phyloP scores from a whole-genome alignment of 78 protist genomes.

The Polysphondylium violaceum region DNA sequence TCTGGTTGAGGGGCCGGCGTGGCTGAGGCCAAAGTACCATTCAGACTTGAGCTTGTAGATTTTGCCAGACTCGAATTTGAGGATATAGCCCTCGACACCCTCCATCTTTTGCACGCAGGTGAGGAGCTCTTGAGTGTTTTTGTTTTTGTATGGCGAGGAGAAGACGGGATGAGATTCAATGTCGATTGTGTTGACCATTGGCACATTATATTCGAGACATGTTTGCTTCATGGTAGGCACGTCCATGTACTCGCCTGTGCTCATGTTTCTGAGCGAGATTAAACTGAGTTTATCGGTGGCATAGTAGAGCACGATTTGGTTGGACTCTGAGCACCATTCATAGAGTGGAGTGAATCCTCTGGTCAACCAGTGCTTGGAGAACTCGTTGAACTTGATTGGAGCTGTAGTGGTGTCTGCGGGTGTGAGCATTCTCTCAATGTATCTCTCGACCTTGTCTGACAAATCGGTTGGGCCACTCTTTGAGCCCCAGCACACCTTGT shows the following conservation, averaged over 20 bases:
- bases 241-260: conserved; percentile 44
- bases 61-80: conserved; percentile 22
- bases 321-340: conserved; percentile 42
- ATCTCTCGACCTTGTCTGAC: conserved; percentile 17
- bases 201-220: background rate
- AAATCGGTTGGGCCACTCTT: conserved; percentile 59
- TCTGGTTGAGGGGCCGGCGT: background rate
- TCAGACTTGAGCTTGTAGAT: conserved; percentile 44
- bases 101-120: background rate
- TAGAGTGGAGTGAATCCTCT: conserved; percentile 50
- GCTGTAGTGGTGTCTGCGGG: background rate
- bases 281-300: conserved; percentile 14
- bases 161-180: background rate
- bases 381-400: conserved; percentile 32
- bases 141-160: background rate
- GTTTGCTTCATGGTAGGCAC: background rate
- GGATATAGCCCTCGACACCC: conserved; percentile 48
- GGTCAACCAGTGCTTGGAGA: conserved; percentile 34
- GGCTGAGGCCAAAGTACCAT: conserved; percentile 34
- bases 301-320: conserved; percentile 45
- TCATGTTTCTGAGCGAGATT: conserved; percentile 19
- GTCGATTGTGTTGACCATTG: conserved; percentile 7
- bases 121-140: background rate
- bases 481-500: conserved; percentile 49
- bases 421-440: background rate